These are phyloP conservation scores for Verticillium albo-atrum DNA, from an alignment of 2,329 filamentous ascomycete species.

Conservation along the genomic window DNA sequence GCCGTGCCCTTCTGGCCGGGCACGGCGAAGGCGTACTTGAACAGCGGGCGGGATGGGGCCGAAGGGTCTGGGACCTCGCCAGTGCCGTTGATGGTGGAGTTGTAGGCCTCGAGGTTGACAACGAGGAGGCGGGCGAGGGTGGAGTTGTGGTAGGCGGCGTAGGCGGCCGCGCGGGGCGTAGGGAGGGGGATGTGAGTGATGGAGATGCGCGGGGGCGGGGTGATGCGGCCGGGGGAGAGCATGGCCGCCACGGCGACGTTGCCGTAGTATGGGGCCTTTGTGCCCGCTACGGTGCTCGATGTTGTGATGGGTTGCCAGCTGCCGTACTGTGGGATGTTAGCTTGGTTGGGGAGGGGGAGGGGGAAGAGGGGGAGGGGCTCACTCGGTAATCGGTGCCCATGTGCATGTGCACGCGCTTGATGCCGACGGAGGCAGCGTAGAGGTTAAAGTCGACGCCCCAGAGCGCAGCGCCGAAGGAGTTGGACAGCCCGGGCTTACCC, in stretches of 20 bases:
- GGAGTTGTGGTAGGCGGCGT: conserved; percentile 46
- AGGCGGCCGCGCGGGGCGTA: conserved; percentile 42
- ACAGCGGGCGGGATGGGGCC: conserved; percentile 21
- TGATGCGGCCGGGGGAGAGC: conserved; percentile 35
- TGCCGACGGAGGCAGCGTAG: conserved; percentile 49
- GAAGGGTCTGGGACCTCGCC: conserved; percentile 18
- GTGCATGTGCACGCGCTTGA: conserved; percentile 59
- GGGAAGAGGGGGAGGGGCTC: conserved; percentile 1
- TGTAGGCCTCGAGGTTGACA: conserved; percentile 56
- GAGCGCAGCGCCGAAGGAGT: conserved; percentile 61
- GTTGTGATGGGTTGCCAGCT: conserved; percentile 57
- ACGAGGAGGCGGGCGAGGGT: conserved; percentile 44
- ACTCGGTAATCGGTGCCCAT: conserved; percentile 57
- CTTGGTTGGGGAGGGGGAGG: background rate
- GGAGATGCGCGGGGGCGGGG: conserved; percentile 23
- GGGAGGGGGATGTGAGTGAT: conserved; percentile 43
- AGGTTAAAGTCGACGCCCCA: conserved; percentile 62
- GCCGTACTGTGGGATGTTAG: conserved; percentile 36
- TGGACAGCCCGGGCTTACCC: conserved; percentile 56
- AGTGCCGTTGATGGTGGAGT: conserved; percentile 46
- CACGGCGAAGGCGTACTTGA: conserved; percentile 37
- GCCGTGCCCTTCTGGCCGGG: conserved; percentile 15
- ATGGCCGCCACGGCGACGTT: conserved; percentile 55
- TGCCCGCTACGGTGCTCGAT: conserved; percentile 43
- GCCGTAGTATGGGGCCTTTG: conserved; percentile 61